Conservation (phyloP, 1,284 basidiomycete species). For the Fomitopsis palustris region DNA sequence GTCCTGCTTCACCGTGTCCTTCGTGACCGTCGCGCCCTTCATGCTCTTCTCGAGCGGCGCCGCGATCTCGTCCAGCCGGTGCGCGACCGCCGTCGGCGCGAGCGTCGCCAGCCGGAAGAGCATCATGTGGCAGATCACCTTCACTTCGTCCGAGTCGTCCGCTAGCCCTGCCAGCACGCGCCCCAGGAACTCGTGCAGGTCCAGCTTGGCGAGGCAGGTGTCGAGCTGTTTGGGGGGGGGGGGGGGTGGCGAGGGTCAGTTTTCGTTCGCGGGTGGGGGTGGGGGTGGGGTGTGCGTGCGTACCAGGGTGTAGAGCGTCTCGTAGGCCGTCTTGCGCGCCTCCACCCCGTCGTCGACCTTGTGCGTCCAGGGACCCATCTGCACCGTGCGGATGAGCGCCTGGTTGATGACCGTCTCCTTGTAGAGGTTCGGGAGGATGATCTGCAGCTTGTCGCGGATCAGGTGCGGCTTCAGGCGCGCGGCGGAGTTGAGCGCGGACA, state of each 20-base stretch:
- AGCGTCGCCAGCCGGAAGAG: slow-evolving; percentile 87
- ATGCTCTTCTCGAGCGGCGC: slow-evolving; percentile 83
- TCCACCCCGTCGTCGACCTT: slow-evolving; percentile 93
- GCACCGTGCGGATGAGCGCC: slow-evolving; percentile 85
- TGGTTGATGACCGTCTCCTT: slow-evolving; percentile 79
- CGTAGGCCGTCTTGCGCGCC: slow-evolving; percentile 93
- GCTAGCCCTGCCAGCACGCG: slow-evolving; percentile 81
- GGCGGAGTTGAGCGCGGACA: slow-evolving; percentile 90
- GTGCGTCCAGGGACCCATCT: slow-evolving; percentile 99
- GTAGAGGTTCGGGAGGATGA: slow-evolving; percentile 83
- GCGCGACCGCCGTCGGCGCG: slow-evolving; percentile 78
- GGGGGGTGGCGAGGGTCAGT: background rate
- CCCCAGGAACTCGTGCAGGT: slow-evolving; percentile 81
- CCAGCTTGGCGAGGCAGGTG: slow-evolving; percentile 83
- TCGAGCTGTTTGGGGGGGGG: slow-evolving; percentile 57
- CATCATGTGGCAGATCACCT: slow-evolving; percentile 95
- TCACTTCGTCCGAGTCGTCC: slow-evolving; percentile 95
- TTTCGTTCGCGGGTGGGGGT: too few relatives aligned
- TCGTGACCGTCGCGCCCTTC: slow-evolving; percentile 87
- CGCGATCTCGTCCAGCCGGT: slow-evolving; percentile 84
- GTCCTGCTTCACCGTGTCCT: slow-evolving; percentile 97
- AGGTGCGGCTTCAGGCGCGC: slow-evolving; percentile 93
- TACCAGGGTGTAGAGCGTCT: slow-evolving; percentile 94
- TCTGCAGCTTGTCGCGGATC: slow-evolving; percentile 78
- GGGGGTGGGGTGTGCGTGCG: slow-evolving; percentile 23